Evolutionary conservation across 2,329 filamentous ascomycete species (phyloP).

Genomic region (Colletotrichum cordylinicola): DNA sequence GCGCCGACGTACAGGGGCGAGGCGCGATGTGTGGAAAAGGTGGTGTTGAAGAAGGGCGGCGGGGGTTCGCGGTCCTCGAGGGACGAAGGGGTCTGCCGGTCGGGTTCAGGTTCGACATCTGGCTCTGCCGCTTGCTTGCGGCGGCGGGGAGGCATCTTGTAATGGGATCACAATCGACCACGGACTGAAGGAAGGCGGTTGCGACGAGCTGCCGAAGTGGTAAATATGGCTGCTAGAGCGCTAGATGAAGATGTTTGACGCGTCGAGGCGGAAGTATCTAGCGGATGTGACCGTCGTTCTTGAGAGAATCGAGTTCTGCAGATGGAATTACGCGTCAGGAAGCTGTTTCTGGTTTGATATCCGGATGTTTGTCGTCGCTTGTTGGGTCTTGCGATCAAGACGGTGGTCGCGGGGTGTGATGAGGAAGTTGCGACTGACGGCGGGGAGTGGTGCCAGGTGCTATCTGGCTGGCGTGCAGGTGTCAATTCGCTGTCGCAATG

Average conservation of each 20-base stretch:
- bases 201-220: neutral
- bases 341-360: neutral
- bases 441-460: neutral
- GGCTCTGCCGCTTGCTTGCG: neutral
- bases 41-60: constrained; percentile 62
- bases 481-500: neutral
- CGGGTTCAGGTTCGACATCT: neutral
- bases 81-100: neutral
- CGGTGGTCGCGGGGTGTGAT: neutral
- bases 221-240: neutral
- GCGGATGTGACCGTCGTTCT: too few species aligned
- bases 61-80: constrained; percentile 27
- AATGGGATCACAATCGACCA: neutral
- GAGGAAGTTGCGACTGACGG: neutral
- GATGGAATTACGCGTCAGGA: neutral
- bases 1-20: constrained; percentile 58
- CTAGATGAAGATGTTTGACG: neutral
- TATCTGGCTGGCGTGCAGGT: neutral
- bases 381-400: neutral
- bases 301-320: neutral
- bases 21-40: constrained; percentile 61
- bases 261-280: neutral
- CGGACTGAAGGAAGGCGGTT: neutral
- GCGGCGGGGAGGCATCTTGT: constrained; percentile 1
- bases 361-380: neutral